phyloP scores from a whole-genome alignment of 495 filamentous ascomycete genomes.

The Sphaerosporella brunnea region DNA sequence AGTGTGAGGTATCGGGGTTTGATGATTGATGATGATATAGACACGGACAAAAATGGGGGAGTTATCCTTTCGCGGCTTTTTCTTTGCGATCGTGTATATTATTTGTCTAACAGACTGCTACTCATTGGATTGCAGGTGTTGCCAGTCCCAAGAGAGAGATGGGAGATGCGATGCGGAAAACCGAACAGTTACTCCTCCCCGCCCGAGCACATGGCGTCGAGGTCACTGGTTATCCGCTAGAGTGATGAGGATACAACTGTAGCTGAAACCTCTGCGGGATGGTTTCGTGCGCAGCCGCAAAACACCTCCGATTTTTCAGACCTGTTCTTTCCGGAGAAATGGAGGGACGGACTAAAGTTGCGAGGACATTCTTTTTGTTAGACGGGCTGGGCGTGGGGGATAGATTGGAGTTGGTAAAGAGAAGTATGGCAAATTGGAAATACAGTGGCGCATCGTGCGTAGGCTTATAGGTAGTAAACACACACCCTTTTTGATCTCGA shows the following conservation, averaged over 20 bases:
- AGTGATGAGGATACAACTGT: slow-evolving; percentile 5
- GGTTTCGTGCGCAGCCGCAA: too few species aligned
- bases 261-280: too few species aligned
- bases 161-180: too few species aligned
- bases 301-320: too few species aligned
- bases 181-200: slow-evolving; percentile 5
- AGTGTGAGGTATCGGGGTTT: not conserved
- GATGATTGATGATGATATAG: not conserved
- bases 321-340: not conserved
- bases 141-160: not conserved
- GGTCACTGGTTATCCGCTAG: slow-evolving; percentile 4
- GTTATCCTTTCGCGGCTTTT: too few species aligned
- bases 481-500: too few species aligned
- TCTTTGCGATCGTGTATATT: not conserved
- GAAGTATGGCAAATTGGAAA: too few species aligned
- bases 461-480: too few species aligned
- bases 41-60: too few species aligned
- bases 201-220: not conserved
- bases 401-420: too few species aligned
- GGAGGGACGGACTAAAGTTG: not conserved
- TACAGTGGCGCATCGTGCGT: too few species aligned
- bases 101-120: slow-evolving; percentile 2
- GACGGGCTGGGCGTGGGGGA: too few species aligned
- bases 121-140: not conserved
- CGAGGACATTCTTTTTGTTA: not conserved